Evolutionary conservation across 768 basidiomycete species (phyloP).

Genomic region (Multifurca ochricompacta): DNA sequence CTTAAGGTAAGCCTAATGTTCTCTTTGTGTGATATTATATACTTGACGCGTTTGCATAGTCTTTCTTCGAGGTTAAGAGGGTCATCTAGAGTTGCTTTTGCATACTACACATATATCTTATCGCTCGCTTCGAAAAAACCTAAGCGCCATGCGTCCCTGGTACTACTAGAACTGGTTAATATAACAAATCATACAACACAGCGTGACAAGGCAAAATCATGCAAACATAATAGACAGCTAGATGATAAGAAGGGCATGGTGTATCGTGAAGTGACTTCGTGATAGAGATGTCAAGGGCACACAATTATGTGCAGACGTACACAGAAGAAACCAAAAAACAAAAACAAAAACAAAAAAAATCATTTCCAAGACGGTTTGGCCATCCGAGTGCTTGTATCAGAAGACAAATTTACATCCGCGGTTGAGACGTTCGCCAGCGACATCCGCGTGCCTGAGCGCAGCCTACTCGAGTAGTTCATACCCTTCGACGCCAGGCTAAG

Average conservation of each 20-base stretch:
- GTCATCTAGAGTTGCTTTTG: conserved; percentile 46
- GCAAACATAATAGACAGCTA: conserved; percentile 9
- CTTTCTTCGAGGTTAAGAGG: conserved; percentile 88
- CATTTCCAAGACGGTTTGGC: conserved; percentile 54
- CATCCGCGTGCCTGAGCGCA: conserved; percentile 23
- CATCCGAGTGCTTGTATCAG: conserved; percentile 21
- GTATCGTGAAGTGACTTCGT: neutral
- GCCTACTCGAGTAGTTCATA: conserved; percentile 23
- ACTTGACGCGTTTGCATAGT: conserved; percentile 33
- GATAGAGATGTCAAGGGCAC: conserved; percentile 9
- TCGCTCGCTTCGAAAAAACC: neutral
- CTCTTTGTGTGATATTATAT: conserved; percentile 8
- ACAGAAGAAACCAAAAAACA: neutral
- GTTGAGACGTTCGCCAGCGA: conserved; percentile 33
- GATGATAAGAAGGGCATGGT: conserved; percentile 10
- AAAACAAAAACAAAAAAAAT: conserved; percentile 20
- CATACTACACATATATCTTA: conserved; percentile 4
- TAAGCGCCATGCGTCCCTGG: neutral
- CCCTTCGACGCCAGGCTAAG: conserved; percentile 31
- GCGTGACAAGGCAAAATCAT: conserved; percentile 1
- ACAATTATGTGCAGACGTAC: neutral
- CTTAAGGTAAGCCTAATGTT: conserved; percentile 54
- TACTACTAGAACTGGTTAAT: neutral
- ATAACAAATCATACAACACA: conserved; percentile 18
- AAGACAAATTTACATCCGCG: conserved; percentile 42